Conservation (phyloP, 306 rosid genomes). For the Elaeagnus macrophylla region DNA sequence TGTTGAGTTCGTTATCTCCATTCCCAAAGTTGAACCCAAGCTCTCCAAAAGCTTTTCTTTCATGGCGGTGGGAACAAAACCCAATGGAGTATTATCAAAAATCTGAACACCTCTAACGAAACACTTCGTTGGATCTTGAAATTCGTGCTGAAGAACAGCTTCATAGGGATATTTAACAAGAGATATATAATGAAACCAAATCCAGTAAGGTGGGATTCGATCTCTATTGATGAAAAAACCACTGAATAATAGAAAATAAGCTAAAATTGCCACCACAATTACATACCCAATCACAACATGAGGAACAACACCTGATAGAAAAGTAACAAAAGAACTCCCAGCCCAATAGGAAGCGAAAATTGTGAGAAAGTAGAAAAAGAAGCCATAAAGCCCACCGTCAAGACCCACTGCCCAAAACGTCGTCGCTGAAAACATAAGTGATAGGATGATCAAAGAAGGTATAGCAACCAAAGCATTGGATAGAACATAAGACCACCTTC, state of each 20-base stretch:
- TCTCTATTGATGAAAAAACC: slow-evolving; percentile 86
- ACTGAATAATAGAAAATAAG: slow-evolving; percentile 82
- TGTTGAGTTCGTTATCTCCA: slow-evolving; percentile 47
- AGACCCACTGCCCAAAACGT: slow-evolving; percentile 96
- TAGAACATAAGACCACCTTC: slow-evolving; percentile 65
- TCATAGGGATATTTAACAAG: slow-evolving; percentile 81
- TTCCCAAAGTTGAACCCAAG: slow-evolving; percentile 58
- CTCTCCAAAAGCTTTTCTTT: slow-evolving; percentile 55
- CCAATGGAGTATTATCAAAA: slow-evolving; percentile 65
- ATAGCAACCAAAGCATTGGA: slow-evolving; percentile 50
- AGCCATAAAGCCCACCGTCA: slow-evolving; percentile 62
- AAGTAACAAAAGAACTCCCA: slow-evolving; percentile 79
- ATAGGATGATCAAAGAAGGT: slow-evolving; percentile 48
- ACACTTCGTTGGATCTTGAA: slow-evolving; percentile 43
- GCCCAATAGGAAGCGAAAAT: slow-evolving; percentile 85
- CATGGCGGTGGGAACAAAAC: slow-evolving; percentile 26
- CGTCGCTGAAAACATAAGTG: slow-evolving; percentile 42
- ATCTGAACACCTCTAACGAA: slow-evolving; percentile 78
- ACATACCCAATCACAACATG: slow-evolving; percentile 94
- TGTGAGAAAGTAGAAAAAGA: slow-evolving; percentile 49
- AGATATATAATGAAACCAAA: slow-evolving; percentile 87
- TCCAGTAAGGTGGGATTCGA: slow-evolving; percentile 76
- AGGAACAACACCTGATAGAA: slow-evolving; percentile 84
- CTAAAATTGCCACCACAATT: slow-evolving; percentile 70
- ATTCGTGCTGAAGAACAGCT: slow-evolving; percentile 73